Base-by-base conservation (phyloP, 169 alveolate species). In the Cryptosporidium ubiquitum region DNA sequence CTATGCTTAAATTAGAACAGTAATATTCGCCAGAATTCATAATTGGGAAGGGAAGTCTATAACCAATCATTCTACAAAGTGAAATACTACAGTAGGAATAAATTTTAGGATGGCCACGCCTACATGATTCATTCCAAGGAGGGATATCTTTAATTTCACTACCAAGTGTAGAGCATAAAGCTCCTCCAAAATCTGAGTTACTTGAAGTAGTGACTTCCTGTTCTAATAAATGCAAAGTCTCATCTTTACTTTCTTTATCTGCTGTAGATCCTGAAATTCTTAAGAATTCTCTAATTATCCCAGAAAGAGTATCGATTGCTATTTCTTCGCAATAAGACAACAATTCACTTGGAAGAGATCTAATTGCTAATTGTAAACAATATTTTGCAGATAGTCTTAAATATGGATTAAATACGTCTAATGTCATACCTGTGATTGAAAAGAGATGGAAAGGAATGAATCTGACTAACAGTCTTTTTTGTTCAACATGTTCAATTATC, bases 101-200 rank as follows among this genome's bases (percentile, higher is more conserved):
- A 37, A 44, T 58, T 20, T 79, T 58, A n/a, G 75, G 89, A 31
- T 79, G 89, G 4, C 89, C 89, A 47, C 89, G 60, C 55, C 69
- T 79, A 61, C 89, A 79, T 26, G 89, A 79, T 64, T 79, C 89
- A 79, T 79, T 79, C 89, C 89, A 79, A 6, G 89, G 89, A 2
- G 89, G 89, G 20, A 64, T 73, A 73, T 52, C 55, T 73, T 73
- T 73, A n/a, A 73, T 73, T 23, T 55, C 70, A 20, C 35, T 55
- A 2, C 70, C 52, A 29, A 73, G 26, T 12, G 51, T n/a, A 26
- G 60, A 49, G 31, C 29, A 40, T 18, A 73, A 18, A 29, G 57
- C 23, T 6, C 58, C 64, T 26, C 44, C 14, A 16, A 31, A 2
- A 26, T 55, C 52, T 3, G 1, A 3, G 18, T 55, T 29, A 40